Conservation (phyloP, 345 rosid species). For the Xanthoceras sorbifolium region DNA sequence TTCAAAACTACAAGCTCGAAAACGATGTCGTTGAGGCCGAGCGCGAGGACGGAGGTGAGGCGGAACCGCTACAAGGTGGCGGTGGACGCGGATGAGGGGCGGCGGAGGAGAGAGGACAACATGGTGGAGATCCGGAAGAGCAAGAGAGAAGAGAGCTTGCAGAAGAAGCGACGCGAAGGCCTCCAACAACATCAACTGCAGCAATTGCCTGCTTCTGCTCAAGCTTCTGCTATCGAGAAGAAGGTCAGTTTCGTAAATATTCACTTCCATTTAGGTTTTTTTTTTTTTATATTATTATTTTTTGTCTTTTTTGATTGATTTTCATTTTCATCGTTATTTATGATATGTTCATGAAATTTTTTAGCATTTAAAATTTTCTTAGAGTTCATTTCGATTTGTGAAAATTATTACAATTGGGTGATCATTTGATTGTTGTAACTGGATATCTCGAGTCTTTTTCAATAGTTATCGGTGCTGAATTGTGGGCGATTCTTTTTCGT, state of each 20-base stretch:
- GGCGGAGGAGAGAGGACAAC: slow-evolving; percentile 86
- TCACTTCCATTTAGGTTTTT: background rate
- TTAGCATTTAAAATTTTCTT: too few relatives aligned
- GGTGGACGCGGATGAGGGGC: slow-evolving; percentile 82
- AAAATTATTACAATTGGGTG: background rate
- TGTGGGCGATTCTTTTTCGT: background rate
- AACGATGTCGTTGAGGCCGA: slow-evolving; percentile 77
- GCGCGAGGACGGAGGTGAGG: slow-evolving; percentile 71
- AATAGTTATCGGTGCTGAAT: background rate
- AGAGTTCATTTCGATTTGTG: background rate
- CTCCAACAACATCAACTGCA: slow-evolving; percentile 64
- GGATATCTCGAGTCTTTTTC: too few relatives aligned
- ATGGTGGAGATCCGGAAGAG: slow-evolving; percentile 95
- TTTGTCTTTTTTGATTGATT: background rate
- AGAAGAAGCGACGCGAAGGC: slow-evolving; percentile 87
- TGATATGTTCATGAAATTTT: background rate
- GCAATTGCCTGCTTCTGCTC: slow-evolving; percentile 38
- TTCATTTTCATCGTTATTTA: background rate
- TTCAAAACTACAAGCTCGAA: background rate
- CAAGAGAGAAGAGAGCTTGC: slow-evolving; percentile 81
- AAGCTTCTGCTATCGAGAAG: slow-evolving; percentile 57
- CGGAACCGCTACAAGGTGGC: slow-evolving; percentile 80
- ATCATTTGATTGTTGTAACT: background rate
- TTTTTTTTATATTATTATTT: background rate
- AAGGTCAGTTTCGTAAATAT: slow-evolving; percentile 32